These are phyloP conservation scores for Venturiaceae sp. DNA, from an alignment of 2,329 filamentous ascomycete genomes.

Conservation along the genomic window DNA sequence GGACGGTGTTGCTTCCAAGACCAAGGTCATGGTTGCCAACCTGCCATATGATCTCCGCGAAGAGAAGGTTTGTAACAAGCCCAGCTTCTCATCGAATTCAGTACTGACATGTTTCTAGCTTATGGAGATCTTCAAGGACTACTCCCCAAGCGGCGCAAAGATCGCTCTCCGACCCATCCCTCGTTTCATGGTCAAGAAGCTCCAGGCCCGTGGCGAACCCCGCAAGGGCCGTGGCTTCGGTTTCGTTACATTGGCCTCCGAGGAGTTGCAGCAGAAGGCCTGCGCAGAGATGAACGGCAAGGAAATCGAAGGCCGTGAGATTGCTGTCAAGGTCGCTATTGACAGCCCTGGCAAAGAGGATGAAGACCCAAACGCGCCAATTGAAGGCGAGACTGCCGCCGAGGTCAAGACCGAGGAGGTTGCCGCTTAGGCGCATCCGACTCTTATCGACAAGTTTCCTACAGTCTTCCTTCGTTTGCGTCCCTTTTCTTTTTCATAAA, in stretches of 20 bases:
- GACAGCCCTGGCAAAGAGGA: conserved; percentile 99
- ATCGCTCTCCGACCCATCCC: conserved; percentile 97
- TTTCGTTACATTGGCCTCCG: conserved; percentile 90
- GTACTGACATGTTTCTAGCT: conserved; percentile 49
- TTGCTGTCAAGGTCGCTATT: conserved; percentile 99
- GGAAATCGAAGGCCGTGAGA: conserved; percentile 97
- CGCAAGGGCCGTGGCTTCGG: conserved; percentile 99
- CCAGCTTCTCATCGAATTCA: background rate
- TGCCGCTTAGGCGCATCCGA: background rate
- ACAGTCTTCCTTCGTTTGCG: background rate
- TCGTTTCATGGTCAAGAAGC: conserved; percentile 99
- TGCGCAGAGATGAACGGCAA: conserved; percentile 98
- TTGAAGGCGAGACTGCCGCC: conserved; percentile 16
- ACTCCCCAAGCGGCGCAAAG: conserved; percentile 90
- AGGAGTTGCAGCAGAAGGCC: conserved; percentile 96
- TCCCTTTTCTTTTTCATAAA: background rate
- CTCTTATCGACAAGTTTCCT: background rate
- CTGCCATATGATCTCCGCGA: conserved; percentile 96
- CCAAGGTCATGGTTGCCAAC: conserved; percentile 99
- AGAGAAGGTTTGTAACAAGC: conserved; percentile 63
- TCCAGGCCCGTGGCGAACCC: conserved; percentile 92
- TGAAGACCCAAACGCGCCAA: conserved; percentile 46
- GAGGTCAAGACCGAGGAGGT: conserved; percentile 2
- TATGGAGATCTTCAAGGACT: conserved; percentile 91
- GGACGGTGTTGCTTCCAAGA: conserved; percentile 96